phyloP scores from a whole-genome alignment of 495 filamentous ascomycete genomes.

The Glutinoglossum americanum region DNA sequence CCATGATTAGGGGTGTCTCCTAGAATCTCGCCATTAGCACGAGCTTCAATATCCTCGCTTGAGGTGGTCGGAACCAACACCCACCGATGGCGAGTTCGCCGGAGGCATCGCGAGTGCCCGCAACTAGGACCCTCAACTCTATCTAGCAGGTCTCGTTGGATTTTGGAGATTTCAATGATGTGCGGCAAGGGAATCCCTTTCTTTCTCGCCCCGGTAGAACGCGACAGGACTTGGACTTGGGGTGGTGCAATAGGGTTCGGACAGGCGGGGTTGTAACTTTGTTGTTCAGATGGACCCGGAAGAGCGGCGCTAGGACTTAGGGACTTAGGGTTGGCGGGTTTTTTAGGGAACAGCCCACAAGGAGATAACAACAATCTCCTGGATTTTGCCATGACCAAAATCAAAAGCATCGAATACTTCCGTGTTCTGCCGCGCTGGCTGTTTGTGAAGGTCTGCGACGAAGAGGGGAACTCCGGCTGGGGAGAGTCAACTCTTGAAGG shows the following conservation, averaged over 20 bases:
- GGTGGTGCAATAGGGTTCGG: not conserved
- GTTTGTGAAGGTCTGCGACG: conserved; percentile 55
- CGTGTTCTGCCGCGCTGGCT: conserved; percentile 55
- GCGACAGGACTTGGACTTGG: not conserved
- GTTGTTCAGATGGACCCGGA: not conserved
- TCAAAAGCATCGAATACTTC: conserved; percentile 51
- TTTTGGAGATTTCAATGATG: not conserved
- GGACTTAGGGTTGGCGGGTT: too few species aligned
- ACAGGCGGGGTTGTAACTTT: not conserved
- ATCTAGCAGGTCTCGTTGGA: too few species aligned
- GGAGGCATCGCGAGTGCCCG: conserved; percentile 2
- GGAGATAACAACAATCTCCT: not conserved
- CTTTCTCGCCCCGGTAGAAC: not conserved
- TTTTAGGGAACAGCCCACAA: not conserved
- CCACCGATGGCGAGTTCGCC: conserved; percentile 5
- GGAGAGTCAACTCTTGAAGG: conserved; percentile 61
- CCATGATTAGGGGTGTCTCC: not conserved
- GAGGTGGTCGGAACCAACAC: not conserved
- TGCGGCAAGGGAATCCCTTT: not conserved
- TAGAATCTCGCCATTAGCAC: not conserved
- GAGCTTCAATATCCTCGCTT: not conserved
- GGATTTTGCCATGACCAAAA: conserved; percentile 35
- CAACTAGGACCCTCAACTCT: not conserved
- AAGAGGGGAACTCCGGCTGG: conserved; percentile 45
- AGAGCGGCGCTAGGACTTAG: not conserved